Evolutionary conservation across 352 stramenopile species (phyloP), one percentile per base, ranked within the genome.

Genomic region (Globisporangium rhizosaccharum): DNA sequence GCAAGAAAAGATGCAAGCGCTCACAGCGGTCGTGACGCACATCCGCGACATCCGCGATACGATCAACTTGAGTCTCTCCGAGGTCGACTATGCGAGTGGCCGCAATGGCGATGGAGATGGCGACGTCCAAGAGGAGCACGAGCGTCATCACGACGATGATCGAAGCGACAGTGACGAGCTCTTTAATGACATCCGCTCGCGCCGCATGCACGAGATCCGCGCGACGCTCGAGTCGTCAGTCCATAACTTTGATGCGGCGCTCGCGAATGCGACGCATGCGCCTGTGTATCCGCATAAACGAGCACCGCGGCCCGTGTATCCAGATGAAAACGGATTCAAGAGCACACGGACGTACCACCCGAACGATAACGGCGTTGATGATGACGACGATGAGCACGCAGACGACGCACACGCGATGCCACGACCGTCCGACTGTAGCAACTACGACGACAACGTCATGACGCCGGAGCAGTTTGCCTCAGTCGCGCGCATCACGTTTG

Each of bases 11-110:
- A 81, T 73, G 26, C 61, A 81, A 49, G 70, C 76, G 11, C 62
- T 90, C 8, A 67, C 70, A 23, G 71, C 79, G 18, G 56, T 91
- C 3, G 76, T 87, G 28, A 69, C 79, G 30, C 75, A 88, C 45
- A 86, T 85, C 57, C 76, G 78, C 3, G 67, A 82, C 33, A 85
- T 86, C 57, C 76, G 77, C 23, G 76, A 88, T 25, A 88, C 76
- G 14, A 85, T 91, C 57, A 82, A 84, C 49, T 54, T 83, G 17
- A 77, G 76, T 1, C 76, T 91, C 23, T 85, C 73, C 0, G 79
- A 91, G 23, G 79, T 71, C 0, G 81, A 83, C 51, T 66, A 85
- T 23, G 62, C 58, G 25, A 66, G 57, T 37, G 61, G 70, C 37
- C 63, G 76, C 33, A 53, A 59, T 25, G 72, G 71, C n/a, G 70